phyloP scores from a whole-genome alignment of 169 alveolate species.

The Amoebophrya sp. region DNA sequence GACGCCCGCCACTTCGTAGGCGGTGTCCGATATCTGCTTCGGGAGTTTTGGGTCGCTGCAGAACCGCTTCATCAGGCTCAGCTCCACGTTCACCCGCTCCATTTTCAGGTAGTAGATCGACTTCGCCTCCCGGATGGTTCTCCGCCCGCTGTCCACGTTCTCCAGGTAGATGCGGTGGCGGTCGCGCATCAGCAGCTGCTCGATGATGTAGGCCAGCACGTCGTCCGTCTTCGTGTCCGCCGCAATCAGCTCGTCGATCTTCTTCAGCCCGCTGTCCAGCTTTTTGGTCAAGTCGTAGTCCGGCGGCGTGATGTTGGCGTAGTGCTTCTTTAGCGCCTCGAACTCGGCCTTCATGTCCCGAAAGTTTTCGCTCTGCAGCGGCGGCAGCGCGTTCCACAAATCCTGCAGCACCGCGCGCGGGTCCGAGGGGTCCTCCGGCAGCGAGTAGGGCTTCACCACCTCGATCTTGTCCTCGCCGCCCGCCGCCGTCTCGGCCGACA shows the following conservation, averaged over 20 bases:
- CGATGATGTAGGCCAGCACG: neutral
- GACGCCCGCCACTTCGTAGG: neutral
- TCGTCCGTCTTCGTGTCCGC: neutral
- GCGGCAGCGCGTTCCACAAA: neutral
- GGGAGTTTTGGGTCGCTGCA: neutral
- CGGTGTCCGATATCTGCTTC: neutral
- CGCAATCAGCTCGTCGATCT: neutral
- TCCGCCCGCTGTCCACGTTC: neutral
- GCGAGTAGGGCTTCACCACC: neutral
- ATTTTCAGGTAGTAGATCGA: neutral
- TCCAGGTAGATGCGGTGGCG: neutral
- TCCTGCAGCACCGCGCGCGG: neutral
- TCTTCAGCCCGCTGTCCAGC: neutral
- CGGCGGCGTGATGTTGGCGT: too few species aligned
- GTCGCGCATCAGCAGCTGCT: neutral
- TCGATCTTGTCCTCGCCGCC: neutral
- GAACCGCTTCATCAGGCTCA: neutral
- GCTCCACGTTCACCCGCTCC: neutral
- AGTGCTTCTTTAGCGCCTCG: neutral
- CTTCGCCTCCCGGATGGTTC: neutral
- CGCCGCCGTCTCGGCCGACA: neutral
- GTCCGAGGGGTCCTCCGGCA: neutral
- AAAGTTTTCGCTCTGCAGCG: neutral
- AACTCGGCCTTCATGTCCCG: neutral
- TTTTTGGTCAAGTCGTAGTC: neutral